Percentiles rank a stretch among this genome's conserved stretches.
Conservation (phyloP, 176 grass and related monocot species). For the Musa beccarii region DNA sequence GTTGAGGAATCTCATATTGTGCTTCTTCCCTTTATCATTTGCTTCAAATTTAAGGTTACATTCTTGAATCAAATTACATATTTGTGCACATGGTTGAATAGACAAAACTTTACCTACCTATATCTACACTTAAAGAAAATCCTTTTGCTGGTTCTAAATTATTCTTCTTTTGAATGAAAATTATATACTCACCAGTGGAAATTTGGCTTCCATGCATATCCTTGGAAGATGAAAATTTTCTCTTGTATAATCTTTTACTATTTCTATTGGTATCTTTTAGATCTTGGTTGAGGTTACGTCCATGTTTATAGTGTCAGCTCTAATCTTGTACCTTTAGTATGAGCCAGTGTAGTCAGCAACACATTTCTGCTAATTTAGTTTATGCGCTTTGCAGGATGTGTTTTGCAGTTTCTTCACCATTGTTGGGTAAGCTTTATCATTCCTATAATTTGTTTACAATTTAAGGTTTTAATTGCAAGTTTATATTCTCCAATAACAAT, state of each 20-base stretch:
- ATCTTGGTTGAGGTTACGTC: neutral
- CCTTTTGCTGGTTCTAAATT: neutral
- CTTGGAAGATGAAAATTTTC: neutral
- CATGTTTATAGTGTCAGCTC: neutral
- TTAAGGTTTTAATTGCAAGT: neutral
- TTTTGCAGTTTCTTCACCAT: conserved; percentile 96
- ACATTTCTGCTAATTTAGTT: conserved; percentile 28
- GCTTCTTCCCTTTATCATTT: neutral
- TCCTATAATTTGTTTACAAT: neutral
- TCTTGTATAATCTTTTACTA: neutral
- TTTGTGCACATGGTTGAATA: too few species aligned
- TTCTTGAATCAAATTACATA: too few species aligned
- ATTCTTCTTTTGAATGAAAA: neutral
- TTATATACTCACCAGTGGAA: neutral
- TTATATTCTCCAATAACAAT: neutral
- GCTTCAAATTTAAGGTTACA: too few species aligned
- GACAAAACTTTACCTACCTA: neutral
- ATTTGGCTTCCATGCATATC: neutral
- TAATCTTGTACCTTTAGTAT: neutral
- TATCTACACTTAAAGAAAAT: neutral
- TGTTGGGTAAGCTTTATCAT: conserved; percentile 46
- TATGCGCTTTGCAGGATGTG: conserved; percentile 67
- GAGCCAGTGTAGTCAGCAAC: conserved; percentile 5
- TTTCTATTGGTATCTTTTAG: neutral
- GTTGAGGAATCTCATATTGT: neutral